phyloP scores from a whole-genome alignment of 352 stramenopile species.

The Globisporangium spinosum region DNA sequence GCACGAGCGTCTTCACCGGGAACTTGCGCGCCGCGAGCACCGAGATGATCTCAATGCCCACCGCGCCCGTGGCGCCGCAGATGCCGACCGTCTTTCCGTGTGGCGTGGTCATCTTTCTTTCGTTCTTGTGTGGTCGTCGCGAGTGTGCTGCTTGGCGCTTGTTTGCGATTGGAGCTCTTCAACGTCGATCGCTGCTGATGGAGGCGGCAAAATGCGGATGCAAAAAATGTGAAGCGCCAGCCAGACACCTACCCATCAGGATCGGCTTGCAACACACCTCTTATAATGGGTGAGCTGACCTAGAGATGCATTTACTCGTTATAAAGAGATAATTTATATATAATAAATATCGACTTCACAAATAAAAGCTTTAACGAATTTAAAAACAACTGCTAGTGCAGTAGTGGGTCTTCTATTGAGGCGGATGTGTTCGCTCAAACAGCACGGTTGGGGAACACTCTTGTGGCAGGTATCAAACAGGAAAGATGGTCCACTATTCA shows the following conservation, averaged over 20 bases:
- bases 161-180: constrained; percentile 11
- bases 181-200: constrained; percentile 1
- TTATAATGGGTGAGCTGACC: neutral
- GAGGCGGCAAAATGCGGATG: constrained; percentile 4
- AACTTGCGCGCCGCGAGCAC: constrained; percentile 87
- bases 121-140: neutral
- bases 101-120: constrained; percentile 39
- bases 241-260: no score
- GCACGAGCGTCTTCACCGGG: constrained; percentile 89
- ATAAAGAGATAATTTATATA: no score
- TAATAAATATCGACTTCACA: neutral
- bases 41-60: constrained; percentile 96
- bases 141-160: constrained; percentile 10
- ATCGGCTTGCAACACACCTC: constrained; percentile 6
- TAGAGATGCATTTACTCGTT: neutral
- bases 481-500: neutral
- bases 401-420: constrained; percentile 1
- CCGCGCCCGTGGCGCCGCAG: constrained; percentile 89
- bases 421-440: constrained; percentile 22
- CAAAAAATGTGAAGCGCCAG: neutral
- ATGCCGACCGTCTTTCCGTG: constrained; percentile 73
- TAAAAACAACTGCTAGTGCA: neutral
- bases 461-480: constrained; percentile 14
- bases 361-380: neutral
- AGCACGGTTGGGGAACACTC: constrained; percentile 7